Percentiles rank a stretch among this genome's conserved stretches.
Evolutionary conservation across 192 early-diverging fungal species (phyloP).

Genomic region (Coemansia sp.): DNA sequence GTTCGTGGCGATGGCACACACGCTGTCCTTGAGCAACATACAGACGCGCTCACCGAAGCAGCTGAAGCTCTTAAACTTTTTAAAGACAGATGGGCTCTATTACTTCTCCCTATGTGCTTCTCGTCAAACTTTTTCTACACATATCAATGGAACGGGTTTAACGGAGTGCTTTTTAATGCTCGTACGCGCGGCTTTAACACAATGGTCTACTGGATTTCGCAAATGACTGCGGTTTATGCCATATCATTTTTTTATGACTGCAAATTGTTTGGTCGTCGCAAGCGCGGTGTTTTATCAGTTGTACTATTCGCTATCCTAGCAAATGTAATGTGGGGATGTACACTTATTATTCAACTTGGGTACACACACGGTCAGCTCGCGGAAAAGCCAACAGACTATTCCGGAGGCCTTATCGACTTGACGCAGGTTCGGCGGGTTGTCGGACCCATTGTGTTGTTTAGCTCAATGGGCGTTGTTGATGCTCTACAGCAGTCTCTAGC

Average conservation of each 20-base stretch:
- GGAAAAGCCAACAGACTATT: conserved; percentile 15
- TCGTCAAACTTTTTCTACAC: conserved; percentile 79
- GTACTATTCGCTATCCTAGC: conserved; percentile 10
- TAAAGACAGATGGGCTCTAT: conserved; percentile 63
- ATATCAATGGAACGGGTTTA: conserved; percentile 67
- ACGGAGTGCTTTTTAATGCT: conserved; percentile 65
- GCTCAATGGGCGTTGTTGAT: conserved; percentile 71
- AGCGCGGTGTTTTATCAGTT: conserved; percentile 19
- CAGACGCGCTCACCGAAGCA: conserved; percentile 61
- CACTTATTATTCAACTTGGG: conserved; percentile 59
- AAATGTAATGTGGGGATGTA: conserved; percentile 51
- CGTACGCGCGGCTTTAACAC: conserved; percentile 74
- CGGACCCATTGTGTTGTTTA: conserved; percentile 64
- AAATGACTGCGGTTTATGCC: conserved; percentile 66
- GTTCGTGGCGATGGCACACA: conserved; percentile 63
- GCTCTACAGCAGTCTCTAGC: conserved; percentile 71
- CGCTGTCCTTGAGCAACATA: conserved; percentile 59
- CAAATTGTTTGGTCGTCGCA: conserved; percentile 15
- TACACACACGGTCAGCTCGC: conserved; percentile 32
- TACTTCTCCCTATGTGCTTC: conserved; percentile 67
- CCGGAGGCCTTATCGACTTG: conserved; percentile 52
- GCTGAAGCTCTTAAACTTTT: conserved; percentile 60
- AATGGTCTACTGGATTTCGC: conserved; percentile 73
- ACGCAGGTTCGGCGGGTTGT: conserved; percentile 52
- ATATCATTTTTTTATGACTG: conserved; percentile 56